Conservation (phyloP, 768 basidiomycete species). For the Hericium rajendrae region DNA sequence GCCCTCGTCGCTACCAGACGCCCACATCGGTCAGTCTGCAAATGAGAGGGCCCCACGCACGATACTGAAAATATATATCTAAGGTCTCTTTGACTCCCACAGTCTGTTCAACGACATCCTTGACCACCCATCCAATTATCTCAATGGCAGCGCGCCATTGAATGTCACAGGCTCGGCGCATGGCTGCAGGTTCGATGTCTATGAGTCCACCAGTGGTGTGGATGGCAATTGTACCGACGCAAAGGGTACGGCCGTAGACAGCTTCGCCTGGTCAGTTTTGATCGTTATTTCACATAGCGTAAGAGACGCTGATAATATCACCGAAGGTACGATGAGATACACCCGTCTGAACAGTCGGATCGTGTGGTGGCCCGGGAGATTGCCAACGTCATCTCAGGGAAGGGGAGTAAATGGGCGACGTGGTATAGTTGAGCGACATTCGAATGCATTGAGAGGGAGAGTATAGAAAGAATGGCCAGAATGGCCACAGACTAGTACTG, state of each 20-base stretch:
- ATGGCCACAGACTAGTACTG: too few species aligned
- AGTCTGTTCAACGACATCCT: background rate
- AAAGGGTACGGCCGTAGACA: conserved; percentile 39
- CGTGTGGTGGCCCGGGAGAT: conserved; percentile 45
- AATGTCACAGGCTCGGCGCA: conserved; percentile 34
- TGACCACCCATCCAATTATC: background rate
- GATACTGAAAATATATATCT: conserved; percentile 22
- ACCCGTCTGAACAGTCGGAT: conserved; percentile 50
- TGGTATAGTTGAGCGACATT: conserved; percentile 33
- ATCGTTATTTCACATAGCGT: too few species aligned
- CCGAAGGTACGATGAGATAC: conserved; percentile 43
- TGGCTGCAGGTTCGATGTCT: conserved; percentile 35
- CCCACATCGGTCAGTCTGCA: conserved; percentile 43
- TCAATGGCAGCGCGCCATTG: background rate
- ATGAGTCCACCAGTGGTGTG: conserved; percentile 20
- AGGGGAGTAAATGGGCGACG: conserved; percentile 35
- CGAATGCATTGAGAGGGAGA: too few species aligned
- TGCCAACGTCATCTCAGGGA: conserved; percentile 34
- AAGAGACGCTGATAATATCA: background rate
- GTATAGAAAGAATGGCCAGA: too few species aligned
- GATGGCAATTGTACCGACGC: conserved; percentile 27
- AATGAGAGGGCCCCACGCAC: too few species aligned
- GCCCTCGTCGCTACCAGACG: conserved; percentile 24
- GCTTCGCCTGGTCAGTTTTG: conserved; percentile 45
- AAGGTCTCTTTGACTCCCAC: background rate